Evolutionary conservation across 768 basidiomycete species (phyloP).

Genomic region (Termitomyces bulborhizus): DNA sequence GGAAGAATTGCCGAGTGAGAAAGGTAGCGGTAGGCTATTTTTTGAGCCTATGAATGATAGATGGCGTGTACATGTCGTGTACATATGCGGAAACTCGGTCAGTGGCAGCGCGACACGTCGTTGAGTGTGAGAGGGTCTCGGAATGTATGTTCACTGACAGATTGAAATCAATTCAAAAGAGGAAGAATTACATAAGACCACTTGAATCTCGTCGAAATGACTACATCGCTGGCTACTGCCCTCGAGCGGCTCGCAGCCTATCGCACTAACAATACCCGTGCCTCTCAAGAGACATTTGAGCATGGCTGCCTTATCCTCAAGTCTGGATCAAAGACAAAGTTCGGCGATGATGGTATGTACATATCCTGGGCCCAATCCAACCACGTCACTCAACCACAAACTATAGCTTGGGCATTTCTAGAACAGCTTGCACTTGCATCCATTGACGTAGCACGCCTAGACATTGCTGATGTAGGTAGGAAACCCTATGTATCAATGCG

Average conservation of each 20-base stretch:
- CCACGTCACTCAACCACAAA: background rate
- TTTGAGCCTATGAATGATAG: background rate
- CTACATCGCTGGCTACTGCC: slow-evolving; percentile 42
- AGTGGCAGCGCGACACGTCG: background rate
- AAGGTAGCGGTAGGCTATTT: background rate
- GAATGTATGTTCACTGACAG: background rate
- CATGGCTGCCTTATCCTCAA: slow-evolving; percentile 47
- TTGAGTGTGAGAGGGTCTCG: background rate
- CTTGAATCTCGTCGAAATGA: slow-evolving; percentile 1
- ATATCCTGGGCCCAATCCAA: background rate
- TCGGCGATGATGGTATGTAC: slow-evolving; percentile 52
- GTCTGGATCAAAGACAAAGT: slow-evolving; percentile 33
- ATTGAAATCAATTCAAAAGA: too few relatives aligned
- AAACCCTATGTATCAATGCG: slow-evolving; percentile 9
- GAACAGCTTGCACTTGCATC: slow-evolving; percentile 80
- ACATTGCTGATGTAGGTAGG: slow-evolving; percentile 66
- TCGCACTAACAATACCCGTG: slow-evolving; percentile 42
- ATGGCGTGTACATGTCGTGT: background rate
- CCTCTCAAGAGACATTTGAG: slow-evolving; percentile 55
- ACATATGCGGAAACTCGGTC: background rate
- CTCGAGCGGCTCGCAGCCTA: slow-evolving; percentile 49
- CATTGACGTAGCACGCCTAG: slow-evolving; percentile 64
- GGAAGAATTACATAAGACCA: slow-evolving; percentile 6
- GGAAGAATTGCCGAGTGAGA: background rate
- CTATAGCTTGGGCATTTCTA: slow-evolving; percentile 68